A percentile compares a stretch with the other conserved stretches of the same genome.
phyloP scores from a whole-genome alignment of 73 alveolate species.

The Paramecium tetraurelia region DNA sequence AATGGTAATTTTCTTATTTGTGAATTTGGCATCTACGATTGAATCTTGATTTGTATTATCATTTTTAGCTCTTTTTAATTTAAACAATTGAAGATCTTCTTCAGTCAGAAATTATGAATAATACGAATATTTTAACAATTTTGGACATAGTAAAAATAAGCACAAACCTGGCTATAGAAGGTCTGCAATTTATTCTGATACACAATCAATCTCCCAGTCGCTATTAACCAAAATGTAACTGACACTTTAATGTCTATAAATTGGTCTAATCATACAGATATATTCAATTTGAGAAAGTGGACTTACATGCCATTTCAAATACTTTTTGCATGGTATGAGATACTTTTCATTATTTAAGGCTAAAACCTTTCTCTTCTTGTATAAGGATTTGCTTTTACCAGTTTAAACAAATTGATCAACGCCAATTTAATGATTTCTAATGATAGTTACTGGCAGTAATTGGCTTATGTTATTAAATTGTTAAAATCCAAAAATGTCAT shows the following conservation, averaged over 20 bases:
- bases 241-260: background rate
- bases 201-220: background rate
- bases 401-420: background rate
- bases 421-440: background rate
- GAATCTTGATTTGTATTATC: background rate
- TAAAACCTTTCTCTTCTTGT: background rate
- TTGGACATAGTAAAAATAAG: background rate
- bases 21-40: background rate
- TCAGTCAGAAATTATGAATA: background rate
- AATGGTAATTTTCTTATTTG: background rate
- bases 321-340: background rate
- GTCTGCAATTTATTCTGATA: background rate
- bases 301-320: background rate
- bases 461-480: background rate
- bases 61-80: background rate
- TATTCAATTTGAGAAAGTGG: background rate
- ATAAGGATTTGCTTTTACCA: background rate
- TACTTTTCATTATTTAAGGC: background rate
- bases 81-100: background rate
- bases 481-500: background rate
- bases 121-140: background rate
- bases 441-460: background rate
- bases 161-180: background rate
- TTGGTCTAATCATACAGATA: background rate
- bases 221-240: background rate